Evolutionary conservation across 306 rosid species (phyloP), one percentile per base, ranked within the genome.

Genomic region (Cucurbita argyrosperma): DNA sequence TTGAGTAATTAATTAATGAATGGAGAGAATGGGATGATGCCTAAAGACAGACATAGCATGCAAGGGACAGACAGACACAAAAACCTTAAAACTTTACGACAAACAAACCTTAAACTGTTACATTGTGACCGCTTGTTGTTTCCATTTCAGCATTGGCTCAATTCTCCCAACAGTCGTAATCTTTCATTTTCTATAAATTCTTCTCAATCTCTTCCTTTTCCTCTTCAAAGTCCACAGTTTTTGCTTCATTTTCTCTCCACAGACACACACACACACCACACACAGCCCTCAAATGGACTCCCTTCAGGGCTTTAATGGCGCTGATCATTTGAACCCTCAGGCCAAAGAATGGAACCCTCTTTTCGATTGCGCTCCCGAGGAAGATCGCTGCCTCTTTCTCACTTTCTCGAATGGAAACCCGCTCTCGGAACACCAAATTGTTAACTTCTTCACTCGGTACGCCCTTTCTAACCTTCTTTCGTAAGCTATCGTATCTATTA

Each of bases 331-430:
- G 10, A 81, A 85, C 71, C 89, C 87, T 14, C 0, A 30, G 53
- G 87, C 90, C 13, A 59, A 14, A 15, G 80, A 78, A 21, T 86
- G 82, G 84, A 13, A 67, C 47, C 77, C 80, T 0, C 4, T 2
- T 14, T 19, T 8, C 5, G 47, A 85, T 40, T 1, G 61, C 45
- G 77, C 79, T 23, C 76, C 51, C 4, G 82, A 81, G 55, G 80
- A 73, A 6, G 78, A 82, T 0, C 72, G 88, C 47, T 81, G 85
- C 19, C 74, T 84, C 35, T 87, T 72, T 40, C 26, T 87, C 7
- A 87, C 91, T 0, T 87, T 87, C 70, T 77, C 86, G 0, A 71
- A 79, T 8, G 83, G 81, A 1, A 40, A 21, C 26, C 84, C 89
- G 8, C 30, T 85, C 26, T 5, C 23, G 0, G 78, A 63, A 9